Percentiles rank a stretch among this genome's conserved stretches.
These are phyloP conservation scores for Crucihimalaya himalaica DNA, from an alignment of 345 rosid genomes.

Conservation along the genomic window DNA sequence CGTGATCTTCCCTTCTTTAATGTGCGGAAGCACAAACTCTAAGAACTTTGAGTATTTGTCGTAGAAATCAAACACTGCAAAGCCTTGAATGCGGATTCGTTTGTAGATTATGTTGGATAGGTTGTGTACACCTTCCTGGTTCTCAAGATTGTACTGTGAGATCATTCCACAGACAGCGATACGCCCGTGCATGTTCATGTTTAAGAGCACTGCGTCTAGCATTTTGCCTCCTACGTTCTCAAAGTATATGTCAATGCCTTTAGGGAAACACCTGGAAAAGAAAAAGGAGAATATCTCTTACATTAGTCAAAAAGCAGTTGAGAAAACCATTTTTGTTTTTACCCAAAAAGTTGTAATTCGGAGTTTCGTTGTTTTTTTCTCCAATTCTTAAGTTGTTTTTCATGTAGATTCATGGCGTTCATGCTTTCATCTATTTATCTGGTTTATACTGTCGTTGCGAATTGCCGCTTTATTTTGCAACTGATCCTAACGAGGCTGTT, in stretches of 20 bases:
- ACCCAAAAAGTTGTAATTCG: not conserved
- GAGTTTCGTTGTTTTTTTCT: not conserved
- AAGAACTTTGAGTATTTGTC: constrained; percentile 47
- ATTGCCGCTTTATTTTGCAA: not conserved
- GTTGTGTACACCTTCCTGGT: constrained; percentile 45
- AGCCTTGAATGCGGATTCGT: constrained; percentile 46
- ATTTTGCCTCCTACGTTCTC: constrained; percentile 58
- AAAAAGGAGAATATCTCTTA: not conserved
- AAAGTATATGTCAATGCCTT: constrained; percentile 63
- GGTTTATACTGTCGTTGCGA: not conserved
- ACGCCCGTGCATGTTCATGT: constrained; percentile 49
- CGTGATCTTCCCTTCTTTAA: constrained; percentile 51
- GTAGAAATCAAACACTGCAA: constrained; percentile 47
- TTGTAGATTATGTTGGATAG: constrained; percentile 34
- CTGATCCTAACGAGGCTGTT: not conserved
- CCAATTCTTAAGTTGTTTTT: not conserved
- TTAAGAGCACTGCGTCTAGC: constrained; percentile 57
- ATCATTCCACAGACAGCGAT: constrained; percentile 59
- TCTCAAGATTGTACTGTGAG: constrained; percentile 54
- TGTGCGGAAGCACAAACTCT: constrained; percentile 43
- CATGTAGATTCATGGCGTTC: not conserved
- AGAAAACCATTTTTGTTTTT: not conserved
- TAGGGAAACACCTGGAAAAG: constrained; percentile 30
- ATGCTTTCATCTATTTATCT: constrained; percentile 1
- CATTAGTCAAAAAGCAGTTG: not conserved